Evolutionary conservation across 1,284 basidiomycete genomes (phyloP), one percentile per base, ranked within the genome.

Genomic region (Ceratorhiza oryzae-sativae): DNA sequence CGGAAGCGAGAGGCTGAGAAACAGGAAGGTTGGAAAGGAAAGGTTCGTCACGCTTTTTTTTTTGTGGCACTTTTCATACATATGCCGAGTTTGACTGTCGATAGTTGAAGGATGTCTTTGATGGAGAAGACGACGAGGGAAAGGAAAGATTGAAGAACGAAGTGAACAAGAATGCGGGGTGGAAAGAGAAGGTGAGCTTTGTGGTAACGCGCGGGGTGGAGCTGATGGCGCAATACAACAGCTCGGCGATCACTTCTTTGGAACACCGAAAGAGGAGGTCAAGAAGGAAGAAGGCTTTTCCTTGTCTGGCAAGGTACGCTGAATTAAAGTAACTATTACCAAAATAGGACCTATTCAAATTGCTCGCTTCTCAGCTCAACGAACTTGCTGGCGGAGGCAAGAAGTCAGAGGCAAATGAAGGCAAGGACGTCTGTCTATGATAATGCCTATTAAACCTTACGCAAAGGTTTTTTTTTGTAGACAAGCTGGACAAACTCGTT

Each of bases 231-330:
- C 8, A 32, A 15, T 41, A 34, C 25, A n/a, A n/a, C n/a, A 68
- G 63, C 53, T 68, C 27, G 63, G 63, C 4, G 63, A 68, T 18
- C 63, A 68, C 4, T 68, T 68, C 23, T 68, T 68, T 23, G 63
- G 63, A n/a, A 34, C 63, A 23, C 63, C 63, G 0, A 55, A 68
- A 41, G 63, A 49, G 41, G 62, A 68, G 25, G 46, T 49, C 10
- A 68, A 63, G 42, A 63, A 68, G n/a, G 63, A 68, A 55, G 63
- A 68, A 51, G 34, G 48, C 9, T 68, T 68, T 51, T 68, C 63
- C 1, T 30, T 68, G 36, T 55, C 51, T n/a, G 51, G 63, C 49
- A 68, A 68, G 63, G 63, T 56, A 27, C 12, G 63, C 8, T 23
- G 48, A n/a, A 9, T 10, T 42, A 39, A 39, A 12, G n/a, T 10